Percentiles rank a stretch among this genome's conserved stretches.
Evolutionary conservation across 2,329 filamentous ascomycete species (phyloP).

Genomic region (Trichophyton schoenleinii): DNA sequence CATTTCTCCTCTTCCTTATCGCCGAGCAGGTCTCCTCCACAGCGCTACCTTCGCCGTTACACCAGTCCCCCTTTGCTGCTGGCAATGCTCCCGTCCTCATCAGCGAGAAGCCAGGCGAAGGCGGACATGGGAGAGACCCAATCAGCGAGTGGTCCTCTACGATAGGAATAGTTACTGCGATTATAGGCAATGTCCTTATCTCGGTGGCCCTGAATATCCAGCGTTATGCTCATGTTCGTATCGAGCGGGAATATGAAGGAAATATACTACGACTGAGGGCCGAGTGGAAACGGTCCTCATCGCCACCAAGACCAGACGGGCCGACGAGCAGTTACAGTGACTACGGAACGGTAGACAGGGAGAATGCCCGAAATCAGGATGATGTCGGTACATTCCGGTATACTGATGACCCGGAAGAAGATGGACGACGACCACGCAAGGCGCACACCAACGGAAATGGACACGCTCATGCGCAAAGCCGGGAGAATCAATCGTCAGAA

Average conservation of each 20-base stretch:
- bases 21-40: conserved; percentile 4
- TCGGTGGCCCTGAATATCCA: conserved; percentile 94
- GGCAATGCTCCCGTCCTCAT: not conserved
- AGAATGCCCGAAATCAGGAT: conserved; percentile 16
- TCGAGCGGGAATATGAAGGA: conserved; percentile 57
- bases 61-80: not conserved
- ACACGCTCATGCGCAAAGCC: conserved; percentile 7
- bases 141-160: conserved; percentile 52
- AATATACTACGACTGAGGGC: conserved; percentile 44
- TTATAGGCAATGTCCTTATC: conserved; percentile 85
- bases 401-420: conserved; percentile 19
- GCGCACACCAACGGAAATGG: not conserved
- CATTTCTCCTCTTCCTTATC: conserved; percentile 5
- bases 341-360: conserved; percentile 12
- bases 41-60: conserved; percentile 1
- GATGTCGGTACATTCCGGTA: not conserved
- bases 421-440: not conserved
- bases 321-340: conserved; percentile 9
- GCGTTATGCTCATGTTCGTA: conserved; percentile 79
- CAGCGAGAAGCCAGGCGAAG: not conserved
- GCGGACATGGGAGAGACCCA: conserved; percentile 3
- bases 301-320: conserved; percentile 5
- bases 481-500: not conserved
- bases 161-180: conserved; percentile 88
- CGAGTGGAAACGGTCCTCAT: conserved; percentile 37